Conservation (phyloP, 495 filamentous ascomycete species). For the Mytilinidion resinicola region DNA sequence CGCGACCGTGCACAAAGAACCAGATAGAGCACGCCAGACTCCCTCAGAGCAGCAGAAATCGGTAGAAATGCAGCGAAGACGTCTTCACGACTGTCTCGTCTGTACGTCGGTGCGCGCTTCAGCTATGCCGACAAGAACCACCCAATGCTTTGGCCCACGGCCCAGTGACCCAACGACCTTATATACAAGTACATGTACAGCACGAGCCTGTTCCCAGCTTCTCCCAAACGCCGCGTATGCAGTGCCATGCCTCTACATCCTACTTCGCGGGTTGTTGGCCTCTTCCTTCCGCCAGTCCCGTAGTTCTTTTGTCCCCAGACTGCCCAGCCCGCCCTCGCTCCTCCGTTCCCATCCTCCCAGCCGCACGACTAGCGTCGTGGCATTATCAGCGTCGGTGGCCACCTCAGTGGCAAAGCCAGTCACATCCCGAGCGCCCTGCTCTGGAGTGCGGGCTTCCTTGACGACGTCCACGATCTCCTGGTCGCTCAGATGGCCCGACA, state of each 20-base stretch:
- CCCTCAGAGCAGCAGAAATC: no score
- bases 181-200: no score
- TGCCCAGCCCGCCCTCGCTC: slow-evolving; percentile 78
- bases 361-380: slow-evolving; percentile 86
- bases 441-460: slow-evolving; percentile 87
- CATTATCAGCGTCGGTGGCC: slow-evolving; percentile 77
- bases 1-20: no score
- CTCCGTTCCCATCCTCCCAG: slow-evolving; percentile 94
- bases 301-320: slow-evolving; percentile 82
- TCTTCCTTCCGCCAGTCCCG: slow-evolving; percentile 79
- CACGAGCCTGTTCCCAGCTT: neutral
- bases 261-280: slow-evolving; percentile 73
- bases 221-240: slow-evolving; percentile 5
- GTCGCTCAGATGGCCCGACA: slow-evolving; percentile 73
- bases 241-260: slow-evolving; percentile 45
- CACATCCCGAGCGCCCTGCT: slow-evolving; percentile 70
- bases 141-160: no score
- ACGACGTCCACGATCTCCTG: slow-evolving; percentile 94
- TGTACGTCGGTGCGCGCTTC: no score
- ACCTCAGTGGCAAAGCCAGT: slow-evolving; percentile 85
- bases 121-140: no score
- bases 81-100: no score
- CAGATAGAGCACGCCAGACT: no score
- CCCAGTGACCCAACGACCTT: no score
- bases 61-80: no score